A percentile compares a stretch with the other conserved stretches of the same genome.
Evolutionary conservation across 345 rosid genomes (phyloP).

Genomic region (Mercurialis annua): DNA sequence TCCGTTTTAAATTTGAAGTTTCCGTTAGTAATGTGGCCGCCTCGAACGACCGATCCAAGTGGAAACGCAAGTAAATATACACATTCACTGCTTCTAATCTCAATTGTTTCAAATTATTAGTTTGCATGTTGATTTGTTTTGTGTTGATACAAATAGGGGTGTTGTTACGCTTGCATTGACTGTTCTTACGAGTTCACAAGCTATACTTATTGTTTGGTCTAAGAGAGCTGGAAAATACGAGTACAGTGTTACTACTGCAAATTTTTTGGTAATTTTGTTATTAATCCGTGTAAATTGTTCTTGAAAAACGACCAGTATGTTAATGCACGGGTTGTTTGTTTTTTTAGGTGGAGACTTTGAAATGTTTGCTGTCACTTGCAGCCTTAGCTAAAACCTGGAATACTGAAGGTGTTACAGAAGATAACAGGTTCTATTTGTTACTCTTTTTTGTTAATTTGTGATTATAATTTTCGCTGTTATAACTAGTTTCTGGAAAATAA

Average conservation of each 20-base stretch:
- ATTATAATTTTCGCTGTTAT: neutral
- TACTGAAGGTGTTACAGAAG: conserved; percentile 79
- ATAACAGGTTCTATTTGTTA: conserved; percentile 58
- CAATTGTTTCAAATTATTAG: neutral
- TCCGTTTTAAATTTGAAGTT: conserved; percentile 30
- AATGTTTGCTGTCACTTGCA: conserved; percentile 80
- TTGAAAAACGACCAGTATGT: no score
- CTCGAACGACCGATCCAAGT: conserved; percentile 43
- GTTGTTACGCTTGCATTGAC: conserved; percentile 81
- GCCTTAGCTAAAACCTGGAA: conserved; percentile 84
- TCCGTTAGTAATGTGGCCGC: conserved; percentile 36
- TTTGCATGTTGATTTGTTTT: neutral
- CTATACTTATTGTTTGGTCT: conserved; percentile 96
- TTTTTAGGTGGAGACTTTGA: conserved; percentile 98
- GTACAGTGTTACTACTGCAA: conserved; percentile 94
- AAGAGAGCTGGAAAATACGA: conserved; percentile 98
- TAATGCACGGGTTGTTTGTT: no score
- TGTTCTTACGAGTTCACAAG: conserved; percentile 91
- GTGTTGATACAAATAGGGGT: conserved; percentile 37
- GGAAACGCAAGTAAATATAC: conserved; percentile 80
- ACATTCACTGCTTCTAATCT: neutral
- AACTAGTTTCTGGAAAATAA: neutral
- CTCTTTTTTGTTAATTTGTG: neutral
- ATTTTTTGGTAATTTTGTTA: conserved; percentile 95
- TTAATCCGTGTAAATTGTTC: conserved; percentile 28